phyloP scores from a whole-genome alignment of 1,284 basidiomycete species.

The Waitea zeae region DNA sequence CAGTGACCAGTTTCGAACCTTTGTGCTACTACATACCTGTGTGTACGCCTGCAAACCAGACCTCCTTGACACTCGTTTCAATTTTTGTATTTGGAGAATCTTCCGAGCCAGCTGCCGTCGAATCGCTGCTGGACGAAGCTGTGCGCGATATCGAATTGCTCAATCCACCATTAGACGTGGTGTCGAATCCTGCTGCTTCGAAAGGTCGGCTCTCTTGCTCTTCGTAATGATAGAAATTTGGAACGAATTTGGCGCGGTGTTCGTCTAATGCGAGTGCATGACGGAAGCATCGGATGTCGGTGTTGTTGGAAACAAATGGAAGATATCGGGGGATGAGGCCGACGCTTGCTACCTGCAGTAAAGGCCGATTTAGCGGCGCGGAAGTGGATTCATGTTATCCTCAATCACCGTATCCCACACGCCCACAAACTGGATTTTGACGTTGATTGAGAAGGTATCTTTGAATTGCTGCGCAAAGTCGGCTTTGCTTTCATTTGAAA shows the following conservation, averaged over 20 bases:
- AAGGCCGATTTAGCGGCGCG: too few relatives aligned
- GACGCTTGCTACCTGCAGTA: conserved; percentile 12
- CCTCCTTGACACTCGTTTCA: conserved; percentile 6
- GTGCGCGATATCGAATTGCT: not conserved
- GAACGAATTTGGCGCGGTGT: conserved; percentile 14
- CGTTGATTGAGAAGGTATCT: conserved; percentile 15
- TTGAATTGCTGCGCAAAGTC: conserved; percentile 16
- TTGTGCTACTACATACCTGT: too few relatives aligned
- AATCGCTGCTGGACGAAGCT: not conserved
- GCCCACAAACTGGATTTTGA: conserved; percentile 18
- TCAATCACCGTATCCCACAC: conserved; percentile 9
- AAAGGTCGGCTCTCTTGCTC: not conserved
- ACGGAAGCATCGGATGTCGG: conserved; percentile 12
- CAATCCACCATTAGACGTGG: not conserved
- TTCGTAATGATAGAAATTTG: conserved; percentile 4
- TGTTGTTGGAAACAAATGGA: conserved; percentile 13
- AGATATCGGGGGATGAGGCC: conserved; percentile 13
- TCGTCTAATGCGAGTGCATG: conserved; percentile 18
- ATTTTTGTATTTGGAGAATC: not conserved
- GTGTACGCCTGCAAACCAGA: conserved; percentile 8
- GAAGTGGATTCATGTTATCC: conserved; percentile 11
- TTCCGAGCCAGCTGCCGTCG: not conserved
- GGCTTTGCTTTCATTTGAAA: too few relatives aligned
- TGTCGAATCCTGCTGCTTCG: not conserved
- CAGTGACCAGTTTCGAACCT: too few relatives aligned